Conservation (phyloP, 1,139 yeast genomes). For the Saccharomyces hybrid region DNA sequence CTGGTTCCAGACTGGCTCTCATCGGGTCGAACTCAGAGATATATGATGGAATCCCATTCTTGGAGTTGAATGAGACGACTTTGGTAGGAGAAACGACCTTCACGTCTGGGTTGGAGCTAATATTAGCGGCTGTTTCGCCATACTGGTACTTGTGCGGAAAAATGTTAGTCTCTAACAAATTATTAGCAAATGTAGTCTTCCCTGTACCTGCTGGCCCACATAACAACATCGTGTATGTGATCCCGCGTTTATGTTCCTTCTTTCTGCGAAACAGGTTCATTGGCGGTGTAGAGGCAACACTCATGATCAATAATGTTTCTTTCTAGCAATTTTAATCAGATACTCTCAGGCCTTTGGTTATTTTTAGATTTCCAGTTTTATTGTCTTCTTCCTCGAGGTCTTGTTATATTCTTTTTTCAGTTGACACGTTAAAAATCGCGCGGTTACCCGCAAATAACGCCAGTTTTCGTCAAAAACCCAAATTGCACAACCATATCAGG, state of each 20-base stretch:
- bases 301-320: not conserved
- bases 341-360: not conserved
- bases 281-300: conserved; percentile 13
- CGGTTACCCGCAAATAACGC: conserved; percentile 5
- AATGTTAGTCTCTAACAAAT: conserved; percentile 56
- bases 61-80: conserved; percentile 33
- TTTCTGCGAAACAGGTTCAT: conserved; percentile 33
- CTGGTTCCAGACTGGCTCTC: conserved; percentile 46
- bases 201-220: conserved; percentile 77
- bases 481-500: not conserved
- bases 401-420: conserved; percentile 1
- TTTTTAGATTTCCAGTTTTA: not conserved
- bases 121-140: conserved; percentile 11
- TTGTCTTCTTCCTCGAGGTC: not conserved
- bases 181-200: conserved; percentile 73
- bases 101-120: conserved; percentile 14
- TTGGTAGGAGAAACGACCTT: conserved; percentile 25
- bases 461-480: not conserved
- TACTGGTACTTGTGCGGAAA: conserved; percentile 47
- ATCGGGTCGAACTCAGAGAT: conserved; percentile 31
- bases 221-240: conserved; percentile 71
- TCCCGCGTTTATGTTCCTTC: conserved; percentile 77
- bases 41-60: conserved; percentile 29
- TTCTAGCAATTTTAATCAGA: not conserved
- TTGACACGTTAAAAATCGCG: not conserved